Percentiles rank a stretch among this genome's conserved stretches.
phyloP scores from a whole-genome alignment of 73 alveolate genomes.

The Blepharisma stoltei region DNA sequence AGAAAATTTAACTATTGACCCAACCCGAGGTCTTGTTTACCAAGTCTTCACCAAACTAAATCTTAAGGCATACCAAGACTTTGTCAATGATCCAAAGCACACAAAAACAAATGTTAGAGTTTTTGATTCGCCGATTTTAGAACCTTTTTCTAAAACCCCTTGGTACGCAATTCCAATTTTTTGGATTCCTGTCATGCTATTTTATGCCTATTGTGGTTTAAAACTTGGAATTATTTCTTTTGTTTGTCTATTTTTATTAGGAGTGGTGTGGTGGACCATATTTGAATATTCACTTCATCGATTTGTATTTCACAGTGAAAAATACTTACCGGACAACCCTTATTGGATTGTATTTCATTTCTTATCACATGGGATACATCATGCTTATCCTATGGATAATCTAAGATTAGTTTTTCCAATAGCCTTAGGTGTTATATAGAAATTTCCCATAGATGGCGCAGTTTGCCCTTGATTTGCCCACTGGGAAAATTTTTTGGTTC shows the following conservation, averaged over 20 bases:
- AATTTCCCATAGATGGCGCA: too few species aligned
- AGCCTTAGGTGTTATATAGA: conserved; percentile 39
- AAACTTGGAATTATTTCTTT: conserved; percentile 16
- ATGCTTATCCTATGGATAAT: conserved; percentile 70
- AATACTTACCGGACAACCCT: conserved; percentile 39
- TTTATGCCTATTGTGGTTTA: conserved; percentile 9
- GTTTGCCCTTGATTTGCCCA: too few species aligned
- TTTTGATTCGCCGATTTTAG: conserved; percentile 44
- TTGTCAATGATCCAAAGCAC: conserved; percentile 63
- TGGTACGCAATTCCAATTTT: conserved; percentile 54
- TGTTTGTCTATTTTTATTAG: background rate
- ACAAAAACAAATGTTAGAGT: conserved; percentile 43
- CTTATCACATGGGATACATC: conserved; percentile 66
- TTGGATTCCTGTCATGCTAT: conserved; percentile 56
- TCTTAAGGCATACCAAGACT: conserved; percentile 42
- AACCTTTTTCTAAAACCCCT: conserved; percentile 52
- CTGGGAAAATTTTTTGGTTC: too few species aligned
- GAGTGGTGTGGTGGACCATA: conserved; percentile 49
- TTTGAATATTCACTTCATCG: conserved; percentile 60
- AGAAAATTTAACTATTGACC: conserved; percentile 29
- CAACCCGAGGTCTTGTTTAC: conserved; percentile 29
- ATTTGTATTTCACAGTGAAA: conserved; percentile 59
- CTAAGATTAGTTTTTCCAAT: conserved; percentile 62
- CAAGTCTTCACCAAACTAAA: conserved; percentile 29
- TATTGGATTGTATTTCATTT: conserved; percentile 38